Conservation (phyloP, 768 basidiomycete species). For the Tulasnella sp. region DNA sequence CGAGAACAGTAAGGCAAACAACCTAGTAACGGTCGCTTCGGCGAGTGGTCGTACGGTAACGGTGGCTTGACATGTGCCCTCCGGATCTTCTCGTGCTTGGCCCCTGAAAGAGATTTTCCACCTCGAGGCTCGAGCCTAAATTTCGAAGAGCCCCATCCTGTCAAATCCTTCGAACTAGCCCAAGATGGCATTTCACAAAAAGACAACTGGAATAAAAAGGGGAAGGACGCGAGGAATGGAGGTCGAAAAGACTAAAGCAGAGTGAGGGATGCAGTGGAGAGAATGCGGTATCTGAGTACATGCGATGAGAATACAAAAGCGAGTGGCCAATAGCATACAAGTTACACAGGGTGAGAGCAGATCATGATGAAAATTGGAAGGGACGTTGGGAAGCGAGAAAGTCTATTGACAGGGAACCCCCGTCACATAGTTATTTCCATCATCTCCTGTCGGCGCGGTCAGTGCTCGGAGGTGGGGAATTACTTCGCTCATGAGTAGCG, state of each 20-base stretch:
- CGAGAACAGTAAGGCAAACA: too few species aligned
- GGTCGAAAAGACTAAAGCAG: neutral
- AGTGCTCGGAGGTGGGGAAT: too few species aligned
- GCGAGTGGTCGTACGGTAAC: too few species aligned
- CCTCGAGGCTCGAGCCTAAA: too few species aligned
- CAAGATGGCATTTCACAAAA: too few species aligned
- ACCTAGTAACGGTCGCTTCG: too few species aligned
- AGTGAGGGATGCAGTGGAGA: neutral
- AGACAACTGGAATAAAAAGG: neutral
- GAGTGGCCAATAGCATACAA: neutral
- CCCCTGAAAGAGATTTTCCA: too few species aligned
- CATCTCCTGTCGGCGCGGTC: neutral
- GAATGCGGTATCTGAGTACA: neutral
- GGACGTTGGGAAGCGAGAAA: neutral
- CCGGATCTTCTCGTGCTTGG: too few species aligned
- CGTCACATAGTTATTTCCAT: neutral
- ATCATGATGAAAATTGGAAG: neutral
- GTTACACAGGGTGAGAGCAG: neutral
- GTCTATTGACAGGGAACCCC: neutral
- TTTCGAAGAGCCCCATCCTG: too few species aligned
- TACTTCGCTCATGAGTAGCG: too few species aligned
- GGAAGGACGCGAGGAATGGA: neutral
- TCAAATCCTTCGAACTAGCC: too few species aligned
- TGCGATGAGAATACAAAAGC: neutral
- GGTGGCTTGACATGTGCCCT: too few species aligned